Evolutionary conservation across 2,329 filamentous ascomycete genomes (phyloP).

Genomic region (Didymella keratinophila): DNA sequence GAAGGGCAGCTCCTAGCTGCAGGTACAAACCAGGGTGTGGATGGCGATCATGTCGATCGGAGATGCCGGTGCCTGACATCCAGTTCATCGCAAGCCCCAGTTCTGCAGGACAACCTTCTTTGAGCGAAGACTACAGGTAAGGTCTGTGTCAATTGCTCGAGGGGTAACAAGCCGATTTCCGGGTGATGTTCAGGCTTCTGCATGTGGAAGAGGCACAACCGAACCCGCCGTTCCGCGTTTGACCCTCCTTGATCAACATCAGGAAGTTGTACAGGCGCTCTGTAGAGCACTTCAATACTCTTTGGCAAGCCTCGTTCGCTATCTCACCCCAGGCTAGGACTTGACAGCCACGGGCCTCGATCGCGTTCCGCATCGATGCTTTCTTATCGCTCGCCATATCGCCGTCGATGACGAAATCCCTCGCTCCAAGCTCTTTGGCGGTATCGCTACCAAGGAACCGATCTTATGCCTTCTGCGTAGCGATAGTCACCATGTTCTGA

Average conservation of each 20-base stretch:
- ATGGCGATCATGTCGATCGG: slow-evolving; percentile 2
- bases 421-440: slow-evolving; percentile 16
- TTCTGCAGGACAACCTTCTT: too few species aligned
- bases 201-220: background rate
- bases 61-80: background rate
- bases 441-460: slow-evolving; percentile 17
- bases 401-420: slow-evolving; percentile 29
- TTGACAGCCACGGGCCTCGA: slow-evolving; percentile 31
- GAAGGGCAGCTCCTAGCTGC: slow-evolving; percentile 1
- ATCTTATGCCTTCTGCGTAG: slow-evolving; percentile 37
- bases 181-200: too few species aligned
- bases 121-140: too few species aligned
- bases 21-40: background rate
- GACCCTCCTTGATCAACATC: slow-evolving; percentile 5
- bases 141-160: too few species aligned
- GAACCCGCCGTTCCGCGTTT: slow-evolving; percentile 5
- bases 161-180: too few species aligned
- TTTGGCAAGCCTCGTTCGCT: slow-evolving; percentile 7
- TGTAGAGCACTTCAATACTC: slow-evolving; percentile 7
- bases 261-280: background rate
- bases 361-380: slow-evolving; percentile 31
- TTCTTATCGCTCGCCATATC: slow-evolving; percentile 39
- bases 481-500: slow-evolving; percentile 45
- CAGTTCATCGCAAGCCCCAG: background rate
- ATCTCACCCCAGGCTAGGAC: slow-evolving; percentile 29